These are phyloP conservation scores for Podospora didyma DNA, from an alignment of 495 filamentous ascomycete genomes.

Conservation along the genomic window DNA sequence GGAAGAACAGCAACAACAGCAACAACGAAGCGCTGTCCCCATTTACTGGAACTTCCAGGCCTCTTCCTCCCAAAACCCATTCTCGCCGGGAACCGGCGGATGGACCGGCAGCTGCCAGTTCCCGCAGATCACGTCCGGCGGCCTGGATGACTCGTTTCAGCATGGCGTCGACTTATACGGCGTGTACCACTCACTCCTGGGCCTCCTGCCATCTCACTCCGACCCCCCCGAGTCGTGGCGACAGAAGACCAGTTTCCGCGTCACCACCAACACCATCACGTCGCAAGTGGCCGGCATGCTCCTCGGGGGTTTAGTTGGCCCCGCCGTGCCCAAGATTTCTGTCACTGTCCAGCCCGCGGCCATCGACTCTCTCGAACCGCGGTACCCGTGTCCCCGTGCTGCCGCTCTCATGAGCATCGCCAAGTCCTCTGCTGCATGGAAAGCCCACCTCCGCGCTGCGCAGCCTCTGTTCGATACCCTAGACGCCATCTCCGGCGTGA, in stretches of 20 bases:
- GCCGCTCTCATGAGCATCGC: constrained; percentile 42
- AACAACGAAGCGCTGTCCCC: constrained; percentile 21
- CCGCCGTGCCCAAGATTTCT: constrained; percentile 31
- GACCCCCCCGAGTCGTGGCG: constrained; percentile 25
- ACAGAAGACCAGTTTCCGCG: constrained; percentile 49
- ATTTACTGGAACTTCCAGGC: constrained; percentile 51
- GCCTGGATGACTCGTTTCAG: constrained; percentile 60
- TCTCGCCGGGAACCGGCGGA: constrained; percentile 40
- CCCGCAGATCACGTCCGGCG: constrained; percentile 62
- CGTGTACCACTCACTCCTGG: constrained; percentile 58
- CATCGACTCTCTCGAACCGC: constrained; percentile 61
- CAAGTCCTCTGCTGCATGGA: constrained; percentile 49
- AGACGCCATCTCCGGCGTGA: constrained; percentile 57
- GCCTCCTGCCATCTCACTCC: constrained; percentile 50
- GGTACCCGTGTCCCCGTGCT: constrained; percentile 53
- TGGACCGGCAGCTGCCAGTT: constrained; percentile 65
- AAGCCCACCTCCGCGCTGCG: constrained; percentile 52
- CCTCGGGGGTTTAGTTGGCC: constrained; percentile 54
- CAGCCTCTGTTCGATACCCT: constrained; percentile 45
- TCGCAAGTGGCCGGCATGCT: constrained; percentile 66
- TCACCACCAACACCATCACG: constrained; percentile 68
- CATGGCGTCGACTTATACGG: constrained; percentile 62
- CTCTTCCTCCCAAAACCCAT: constrained; percentile 55
- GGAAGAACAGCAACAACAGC: too few relatives aligned
- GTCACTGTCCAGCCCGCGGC: constrained; percentile 47